Conservation (phyloP, 768 basidiomycete species). For the Hysterangium stoloniferum region DNA sequence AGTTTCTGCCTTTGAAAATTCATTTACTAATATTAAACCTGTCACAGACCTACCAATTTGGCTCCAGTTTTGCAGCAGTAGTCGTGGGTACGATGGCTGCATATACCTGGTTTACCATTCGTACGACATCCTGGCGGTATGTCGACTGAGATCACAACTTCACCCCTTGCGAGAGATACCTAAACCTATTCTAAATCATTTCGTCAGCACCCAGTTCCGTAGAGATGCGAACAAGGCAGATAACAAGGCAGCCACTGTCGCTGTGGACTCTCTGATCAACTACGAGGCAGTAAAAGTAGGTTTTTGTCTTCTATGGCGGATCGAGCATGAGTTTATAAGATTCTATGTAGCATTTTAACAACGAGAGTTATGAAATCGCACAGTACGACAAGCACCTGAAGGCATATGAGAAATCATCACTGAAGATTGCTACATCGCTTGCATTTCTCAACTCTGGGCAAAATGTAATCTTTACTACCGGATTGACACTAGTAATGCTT, state of each 20-base stretch:
- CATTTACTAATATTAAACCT: slow-evolving; percentile 3
- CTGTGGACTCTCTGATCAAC: slow-evolving; percentile 94
- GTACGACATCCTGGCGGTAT: slow-evolving; percentile 93
- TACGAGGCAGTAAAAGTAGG: slow-evolving; percentile 96
- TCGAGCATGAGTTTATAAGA: background rate
- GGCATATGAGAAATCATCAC: slow-evolving; percentile 82
- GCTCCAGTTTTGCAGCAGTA: slow-evolving; percentile 93
- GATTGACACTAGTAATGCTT: slow-evolving; percentile 92
- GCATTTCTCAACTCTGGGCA: slow-evolving; percentile 94
- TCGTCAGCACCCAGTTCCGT: slow-evolving; percentile 89
- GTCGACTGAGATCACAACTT: slow-evolving; percentile 9
- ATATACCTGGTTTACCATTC: slow-evolving; percentile 96
- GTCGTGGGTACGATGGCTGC: slow-evolving; percentile 77
- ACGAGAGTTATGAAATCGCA: slow-evolving; percentile 82
- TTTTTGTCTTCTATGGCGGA: background rate
- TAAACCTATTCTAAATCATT: background rate
- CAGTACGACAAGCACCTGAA: slow-evolving; percentile 89
- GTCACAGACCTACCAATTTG: slow-evolving; percentile 88
- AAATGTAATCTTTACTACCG: slow-evolving; percentile 91
- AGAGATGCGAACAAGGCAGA: slow-evolving; percentile 94
- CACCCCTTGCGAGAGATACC: background rate
- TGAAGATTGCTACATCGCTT: slow-evolving; percentile 92
- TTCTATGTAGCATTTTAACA: slow-evolving; percentile 80
- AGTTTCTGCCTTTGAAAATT: background rate
- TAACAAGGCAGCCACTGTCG: slow-evolving; percentile 89